A percentile compares a stretch with the other conserved stretches of the same genome.
Conservation (phyloP, 2,329 filamentous ascomycete genomes). For the Aspergillus fumigatiaffinis region DNA sequence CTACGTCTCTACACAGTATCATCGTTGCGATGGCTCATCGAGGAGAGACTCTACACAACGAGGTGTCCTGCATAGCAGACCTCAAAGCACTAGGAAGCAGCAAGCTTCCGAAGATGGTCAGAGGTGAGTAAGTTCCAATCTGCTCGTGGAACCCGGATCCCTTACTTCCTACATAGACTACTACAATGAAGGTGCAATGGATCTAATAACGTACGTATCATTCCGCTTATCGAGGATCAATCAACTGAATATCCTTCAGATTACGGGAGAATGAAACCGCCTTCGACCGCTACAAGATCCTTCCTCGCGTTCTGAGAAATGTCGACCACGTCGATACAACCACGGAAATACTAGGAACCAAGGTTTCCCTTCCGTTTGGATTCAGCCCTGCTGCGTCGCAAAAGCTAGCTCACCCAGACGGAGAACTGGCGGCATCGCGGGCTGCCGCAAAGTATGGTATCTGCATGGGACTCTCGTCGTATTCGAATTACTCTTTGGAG, state of each 20-base stretch:
- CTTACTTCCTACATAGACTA: too few relatives aligned
- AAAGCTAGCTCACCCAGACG: conserved; percentile 50
- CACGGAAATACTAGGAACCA: conserved; percentile 44
- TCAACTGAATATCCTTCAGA: too few relatives aligned
- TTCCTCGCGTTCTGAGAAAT: conserved; percentile 44
- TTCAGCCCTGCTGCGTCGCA: conserved; percentile 54
- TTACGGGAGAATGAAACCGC: conserved; percentile 50
- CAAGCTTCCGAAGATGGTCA: conserved; percentile 38
- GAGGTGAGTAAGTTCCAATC: conserved; percentile 16
- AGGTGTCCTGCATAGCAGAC: conserved; percentile 35
- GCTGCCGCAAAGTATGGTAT: conserved; percentile 44
- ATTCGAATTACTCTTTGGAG: conserved; percentile 44
- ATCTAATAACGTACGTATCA: too few relatives aligned
- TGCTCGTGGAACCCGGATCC: too few relatives aligned
- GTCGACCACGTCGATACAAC: conserved; percentile 44
- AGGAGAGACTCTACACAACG: conserved; percentile 25
- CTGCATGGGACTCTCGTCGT: conserved; percentile 48
- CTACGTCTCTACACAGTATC: too few relatives aligned
- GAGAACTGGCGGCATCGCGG: conserved; percentile 48
- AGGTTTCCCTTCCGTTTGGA: conserved; percentile 49
- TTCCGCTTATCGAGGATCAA: too few relatives aligned
- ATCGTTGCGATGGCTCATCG: conserved; percentile 27
- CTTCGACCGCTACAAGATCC: conserved; percentile 49
- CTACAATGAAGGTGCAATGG: too few relatives aligned
- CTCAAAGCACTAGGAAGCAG: conserved; percentile 38